phyloP scores from a whole-genome alignment of 2,329 filamentous ascomycete species.

The Colletotrichum orchidophilum region DNA sequence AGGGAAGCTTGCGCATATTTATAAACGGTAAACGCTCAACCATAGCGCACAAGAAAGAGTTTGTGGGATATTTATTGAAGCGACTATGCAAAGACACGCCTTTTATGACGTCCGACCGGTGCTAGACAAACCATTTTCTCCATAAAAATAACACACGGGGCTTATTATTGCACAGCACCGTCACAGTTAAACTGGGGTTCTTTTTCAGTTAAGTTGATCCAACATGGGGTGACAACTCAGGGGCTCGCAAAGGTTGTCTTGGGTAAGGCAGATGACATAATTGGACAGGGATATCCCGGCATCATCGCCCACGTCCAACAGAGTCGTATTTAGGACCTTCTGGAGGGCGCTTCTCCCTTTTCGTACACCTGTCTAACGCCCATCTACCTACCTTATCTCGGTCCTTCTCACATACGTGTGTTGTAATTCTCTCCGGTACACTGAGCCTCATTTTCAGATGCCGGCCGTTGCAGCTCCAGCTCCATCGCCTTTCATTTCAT shows the following conservation, averaged over 20 bases:
- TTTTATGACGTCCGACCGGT: background rate
- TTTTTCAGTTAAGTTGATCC: background rate
- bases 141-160: background rate
- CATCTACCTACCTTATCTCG: background rate
- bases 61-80: background rate
- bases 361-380: background rate
- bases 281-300: background rate
- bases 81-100: slow-evolving; percentile 1
- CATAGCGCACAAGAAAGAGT: background rate
- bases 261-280: slow-evolving; percentile 20
- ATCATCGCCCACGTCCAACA: background rate
- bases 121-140: background rate
- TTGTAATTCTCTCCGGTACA: background rate
- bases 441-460: slow-evolving; percentile 4
- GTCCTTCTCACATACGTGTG: background rate
- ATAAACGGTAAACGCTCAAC: background rate
- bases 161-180: background rate
- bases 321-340: slow-evolving; percentile 8
- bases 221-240: background rate
- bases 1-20: too few relatives aligned
- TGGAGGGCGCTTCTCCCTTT: slow-evolving; percentile 1
- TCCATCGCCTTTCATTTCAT: background rate
- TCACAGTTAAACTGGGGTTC: background rate
- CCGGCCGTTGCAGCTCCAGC: background rate
- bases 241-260: background rate